Evolutionary conservation across 306 rosid species (phyloP), one percentile per base, ranked within the genome.

Genomic region (Prunus persica): DNA sequence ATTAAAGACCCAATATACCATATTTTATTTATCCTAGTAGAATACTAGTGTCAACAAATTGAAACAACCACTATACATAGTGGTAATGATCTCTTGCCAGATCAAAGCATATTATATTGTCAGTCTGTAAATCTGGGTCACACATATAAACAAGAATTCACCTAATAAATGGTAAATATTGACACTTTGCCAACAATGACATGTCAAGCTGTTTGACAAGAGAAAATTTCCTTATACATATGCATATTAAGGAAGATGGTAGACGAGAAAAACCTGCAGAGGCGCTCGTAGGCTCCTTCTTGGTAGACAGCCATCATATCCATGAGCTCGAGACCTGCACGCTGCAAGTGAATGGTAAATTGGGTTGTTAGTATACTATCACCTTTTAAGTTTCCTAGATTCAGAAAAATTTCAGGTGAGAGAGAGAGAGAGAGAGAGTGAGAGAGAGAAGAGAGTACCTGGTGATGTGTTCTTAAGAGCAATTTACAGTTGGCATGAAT

Each of bases 221-320:
- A 10, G 3, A 58, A 58, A 58, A 10, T 55, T 7, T 19, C 20
- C 66, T 27, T 22, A 14, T 27, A 61, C 19, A 61, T 15, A 15
- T 2, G 6, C 16, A 16, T 2, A 69, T 25, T 8, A 25, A 49
- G 9, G 8, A 73, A 43, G 69, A 45, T 25, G 5, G 3, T 57
- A 60, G 66, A 8, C 56, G 68, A 74, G 71, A 65, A 62, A 72
- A 81, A 90, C 98, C 97, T 94, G 96, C 98, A 94, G 72, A 95
- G 89, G 65, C 97, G 97, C 85, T 90, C 99, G 85, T 92, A 95
- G 47, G 99, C 97, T 82, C 96, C 99, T 79, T 95, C 99, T 87
- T 95, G 99, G 81, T 95, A 89, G 71, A 92, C 97, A 16, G 97
- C 96, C 97, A 95, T 95, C 97, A 90, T 89, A 82, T 95, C 99